Percentiles rank a stretch among this genome's conserved stretches.
phyloP scores from a whole-genome alignment of 73 alveolate species.

The Paramecium caudatum region DNA sequence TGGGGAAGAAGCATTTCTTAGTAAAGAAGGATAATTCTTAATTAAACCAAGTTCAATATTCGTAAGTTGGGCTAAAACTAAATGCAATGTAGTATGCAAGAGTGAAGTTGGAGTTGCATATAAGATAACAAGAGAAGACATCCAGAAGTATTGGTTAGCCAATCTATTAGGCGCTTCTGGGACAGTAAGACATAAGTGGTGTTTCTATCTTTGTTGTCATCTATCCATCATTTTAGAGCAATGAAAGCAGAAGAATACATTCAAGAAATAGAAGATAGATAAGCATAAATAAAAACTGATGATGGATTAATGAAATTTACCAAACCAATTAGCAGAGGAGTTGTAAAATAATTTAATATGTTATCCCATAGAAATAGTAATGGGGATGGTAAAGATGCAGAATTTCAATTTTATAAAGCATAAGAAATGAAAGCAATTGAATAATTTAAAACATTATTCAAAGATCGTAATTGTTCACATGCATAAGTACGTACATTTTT shows the following conservation, averaged over 20 bases:
- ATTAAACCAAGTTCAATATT: neutral
- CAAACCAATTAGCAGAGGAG: neutral
- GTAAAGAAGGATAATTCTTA: neutral
- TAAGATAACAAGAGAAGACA: constrained; percentile 64
- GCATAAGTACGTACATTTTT: constrained; percentile 66
- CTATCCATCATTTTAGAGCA: constrained; percentile 47
- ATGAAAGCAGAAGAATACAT: neutral
- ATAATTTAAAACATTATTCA: constrained; percentile 13
- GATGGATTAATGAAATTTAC: neutral
- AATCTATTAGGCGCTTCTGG: constrained; percentile 61
- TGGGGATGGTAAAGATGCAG: neutral
- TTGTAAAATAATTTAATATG: constrained; percentile 15
- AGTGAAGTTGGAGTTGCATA: constrained; percentile 39
- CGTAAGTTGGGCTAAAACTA: constrained; percentile 17
- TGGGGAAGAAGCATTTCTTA: constrained; percentile 55
- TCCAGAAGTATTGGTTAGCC: neutral
- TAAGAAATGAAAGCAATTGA: constrained; percentile 63
- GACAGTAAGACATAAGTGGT: constrained; percentile 64
- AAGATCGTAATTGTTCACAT: constrained; percentile 67
- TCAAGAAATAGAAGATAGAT: neutral
- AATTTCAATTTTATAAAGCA: neutral
- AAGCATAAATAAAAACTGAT: neutral
- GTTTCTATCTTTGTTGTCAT: constrained; percentile 21
- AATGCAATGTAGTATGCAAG: constrained; percentile 15
- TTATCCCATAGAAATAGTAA: neutral